Base-by-base conservation (phyloP, 2,329 filamentous ascomycete genomes). In the Fusarium sp. region DNA sequence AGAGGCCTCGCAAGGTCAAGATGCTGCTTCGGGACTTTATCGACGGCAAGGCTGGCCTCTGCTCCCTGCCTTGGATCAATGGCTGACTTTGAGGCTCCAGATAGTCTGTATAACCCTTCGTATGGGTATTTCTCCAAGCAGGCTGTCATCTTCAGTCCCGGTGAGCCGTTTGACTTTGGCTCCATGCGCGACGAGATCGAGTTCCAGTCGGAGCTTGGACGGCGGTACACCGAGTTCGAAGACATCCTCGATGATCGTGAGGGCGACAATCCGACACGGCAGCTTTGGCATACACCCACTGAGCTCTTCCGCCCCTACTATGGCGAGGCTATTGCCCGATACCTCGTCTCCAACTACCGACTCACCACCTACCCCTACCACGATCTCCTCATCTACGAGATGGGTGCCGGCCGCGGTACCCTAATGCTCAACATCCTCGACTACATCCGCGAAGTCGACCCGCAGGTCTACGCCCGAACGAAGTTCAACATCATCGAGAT, bases 1-100 rank as follows among this genome's bases (percentile, higher is more conserved):
- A 97, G 80, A 88, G 97, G 79, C 97, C 97, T 52, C 90, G 90
- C 80, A 90, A 93, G 82, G 95, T 98, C 76, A 98, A 98, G 89
- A 99, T 99, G 97, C 86, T 98, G 80, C 94, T 97, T 81, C 90
- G 97, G 75, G 97, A 99, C 87, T 99, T 99, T 81, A 97, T 99
- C 80, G 97, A 99, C 83, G 95, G 94, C 95, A 79, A 69, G 78
- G 82, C 81, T 30, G 32, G 17, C 47, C 11, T 32, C 22, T 50
- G 66, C 35, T 6, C 33, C 7, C n/a, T n/a, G 15, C 37, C 38
- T 25, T 15, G 57, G 17, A 71, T 71, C 12, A 76, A 78, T 57
- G 70, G 73, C 66, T 84, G 59, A 72, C 63, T 12, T 43, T 2
- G 4, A 35, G 6, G 37, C 10, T 27, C 17, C 10, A 97, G 95